phyloP scores from a whole-genome alignment of 2,329 filamentous ascomycete species.

The Apiospora koreana region DNA sequence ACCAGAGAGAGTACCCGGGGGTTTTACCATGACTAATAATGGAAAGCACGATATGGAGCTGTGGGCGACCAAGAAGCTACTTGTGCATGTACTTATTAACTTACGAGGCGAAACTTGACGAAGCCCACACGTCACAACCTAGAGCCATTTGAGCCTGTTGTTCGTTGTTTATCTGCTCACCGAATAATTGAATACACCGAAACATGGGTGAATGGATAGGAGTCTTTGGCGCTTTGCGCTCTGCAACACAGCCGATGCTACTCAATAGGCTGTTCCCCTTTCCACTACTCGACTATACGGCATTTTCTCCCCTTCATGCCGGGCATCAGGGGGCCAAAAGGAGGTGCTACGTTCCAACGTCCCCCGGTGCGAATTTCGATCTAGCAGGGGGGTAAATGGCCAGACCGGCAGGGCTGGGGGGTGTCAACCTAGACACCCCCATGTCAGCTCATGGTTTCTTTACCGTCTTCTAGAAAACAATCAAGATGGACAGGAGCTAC shows the following conservation, averaged over 20 bases:
- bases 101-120: conserved; percentile 4
- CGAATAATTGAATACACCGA: conserved; percentile 5
- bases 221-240: not conserved
- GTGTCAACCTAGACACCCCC: not conserved
- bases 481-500: not conserved
- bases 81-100: not conserved
- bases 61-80: not conserved
- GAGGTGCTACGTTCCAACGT: conserved; percentile 1
- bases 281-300: not conserved
- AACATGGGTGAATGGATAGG: not conserved
- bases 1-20: not conserved
- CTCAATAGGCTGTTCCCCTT: not conserved
- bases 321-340: not conserved
- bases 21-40: conserved; percentile 4
- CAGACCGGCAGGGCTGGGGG: conserved; percentile 1
- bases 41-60: conserved; percentile 7
- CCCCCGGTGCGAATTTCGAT: conserved; percentile 3
- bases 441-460: not conserved
- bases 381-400: conserved; percentile 3
- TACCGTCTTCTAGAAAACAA: conserved; percentile 4
- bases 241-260: not conserved
- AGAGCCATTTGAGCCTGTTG: not conserved
- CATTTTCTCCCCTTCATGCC: not conserved
- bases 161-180: conserved; percentile 6
- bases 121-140: conserved; percentile 4